Evolutionary conservation across 208 protist genomes (phyloP), one percentile per base, ranked within the genome.

Genomic region (Acanthamoeba castellanii): DNA sequence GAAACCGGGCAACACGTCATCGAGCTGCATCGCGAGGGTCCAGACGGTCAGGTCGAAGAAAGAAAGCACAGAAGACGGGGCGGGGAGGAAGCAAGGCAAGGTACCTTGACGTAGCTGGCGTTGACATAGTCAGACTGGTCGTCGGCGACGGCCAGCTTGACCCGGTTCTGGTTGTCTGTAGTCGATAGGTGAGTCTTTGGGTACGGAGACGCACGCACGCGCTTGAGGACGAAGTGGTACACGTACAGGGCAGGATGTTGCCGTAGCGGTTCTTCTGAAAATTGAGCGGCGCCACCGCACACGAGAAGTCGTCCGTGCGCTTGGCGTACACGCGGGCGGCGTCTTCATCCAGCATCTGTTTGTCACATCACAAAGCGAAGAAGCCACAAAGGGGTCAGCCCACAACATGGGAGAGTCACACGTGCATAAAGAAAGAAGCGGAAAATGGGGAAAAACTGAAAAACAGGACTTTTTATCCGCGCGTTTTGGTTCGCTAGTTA

Each of bases 211-310:
- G 4, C 9, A 37, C 22, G 18, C 37, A n/a, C 20, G 74, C 32
- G 27, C 32, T 3, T 0, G 32, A 82, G 74, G 0, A 50, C 14
- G 74, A 30, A 42, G 42, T 16, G 74, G 42, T 16, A n/a, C 30
- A 37, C 55, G 61, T 50, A 91, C 85, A 91, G 57, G 85, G 85
- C 14, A 91, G 59, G 34, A 91, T 70, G 61, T 91, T 91, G 52
- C 85, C 85, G 37, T 91, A 91, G 52, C 85, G 52, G 85, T 91
- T 91, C 85, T 91, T 91, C 78, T 85, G 78, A 34, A 85, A 85
- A 59, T 85, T 85, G 78, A 59, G 45, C 22, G 78, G 45, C 78
- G 78, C n/a, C 47, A 85, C 78, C 34, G 78, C 78, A 85, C 78
- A 85, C 27, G 78, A 85, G 45, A 85, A 85, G 47, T 85, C 78